A percentile compares a stretch with the other conserved stretches of the same genome.
phyloP scores from a whole-genome alignment of 495 filamentous ascomycete genomes.

The Podospora pseudocomata region DNA sequence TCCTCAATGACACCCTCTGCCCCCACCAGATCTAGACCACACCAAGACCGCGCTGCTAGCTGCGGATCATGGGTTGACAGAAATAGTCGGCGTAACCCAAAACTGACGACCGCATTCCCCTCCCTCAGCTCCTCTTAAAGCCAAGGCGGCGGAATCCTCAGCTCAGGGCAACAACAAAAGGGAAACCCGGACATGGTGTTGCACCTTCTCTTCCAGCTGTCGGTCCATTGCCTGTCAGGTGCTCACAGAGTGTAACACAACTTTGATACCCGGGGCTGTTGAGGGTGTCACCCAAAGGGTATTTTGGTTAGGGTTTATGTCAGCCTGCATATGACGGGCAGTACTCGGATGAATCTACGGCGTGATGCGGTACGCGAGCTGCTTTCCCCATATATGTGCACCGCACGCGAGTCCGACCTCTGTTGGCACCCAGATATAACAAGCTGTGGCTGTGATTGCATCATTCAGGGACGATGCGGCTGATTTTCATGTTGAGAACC shows the following conservation, averaged over 20 bases:
- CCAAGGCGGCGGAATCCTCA: neutral
- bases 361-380: neutral
- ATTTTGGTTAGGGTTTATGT: neutral
- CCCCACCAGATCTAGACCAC: neutral
- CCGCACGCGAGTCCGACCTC: neutral
- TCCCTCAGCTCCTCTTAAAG: neutral
- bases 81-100: neutral
- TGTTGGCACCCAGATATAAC: neutral
- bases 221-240: neutral
- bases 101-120: neutral
- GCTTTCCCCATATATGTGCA: neutral
- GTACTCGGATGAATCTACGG: neutral
- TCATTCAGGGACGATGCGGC: neutral
- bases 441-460: neutral
- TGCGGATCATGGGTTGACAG: neutral
- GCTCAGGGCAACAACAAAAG: neutral
- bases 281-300: neutral
- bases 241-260: neutral
- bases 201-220: neutral
- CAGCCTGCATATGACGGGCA: neutral
- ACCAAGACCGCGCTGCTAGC: neutral
- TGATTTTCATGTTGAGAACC: neutral
- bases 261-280: neutral
- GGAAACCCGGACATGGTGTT: neutral
- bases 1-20: neutral